Conservation (phyloP, 2,329 filamentous ascomycete genomes). For the Fusarium zealandicum region DNA sequence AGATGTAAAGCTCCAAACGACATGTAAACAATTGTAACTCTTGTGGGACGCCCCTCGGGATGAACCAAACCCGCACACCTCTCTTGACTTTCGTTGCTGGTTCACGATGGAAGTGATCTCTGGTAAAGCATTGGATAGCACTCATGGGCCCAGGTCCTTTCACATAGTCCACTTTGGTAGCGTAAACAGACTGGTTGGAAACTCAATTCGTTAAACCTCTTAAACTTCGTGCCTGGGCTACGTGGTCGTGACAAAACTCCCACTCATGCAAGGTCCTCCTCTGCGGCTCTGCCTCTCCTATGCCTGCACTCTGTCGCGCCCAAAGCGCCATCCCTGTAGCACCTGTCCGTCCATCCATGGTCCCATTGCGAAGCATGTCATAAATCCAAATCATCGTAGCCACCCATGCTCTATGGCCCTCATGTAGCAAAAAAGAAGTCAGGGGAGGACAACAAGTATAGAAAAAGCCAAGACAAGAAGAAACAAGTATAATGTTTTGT, state of each 20-base stretch:
- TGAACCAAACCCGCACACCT: no score
- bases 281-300: slow-evolving; percentile 15
- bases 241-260: slow-evolving; percentile 42
- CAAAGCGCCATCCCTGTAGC: slow-evolving; percentile 29
- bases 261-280: slow-evolving; percentile 35
- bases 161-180: not conserved
- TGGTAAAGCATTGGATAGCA: no score
- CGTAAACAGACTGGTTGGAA: not conserved
- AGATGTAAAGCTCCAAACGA: slow-evolving; percentile 11
- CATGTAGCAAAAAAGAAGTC: slow-evolving; percentile 26
- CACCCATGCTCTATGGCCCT: slow-evolving; percentile 39
- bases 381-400: slow-evolving; percentile 44
- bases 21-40: not conserved
- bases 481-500: slow-evolving; percentile 29
- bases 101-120: no score
- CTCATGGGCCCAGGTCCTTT: no score
- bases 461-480: slow-evolving; percentile 32
- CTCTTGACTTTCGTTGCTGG: no score
- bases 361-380: slow-evolving; percentile 37
- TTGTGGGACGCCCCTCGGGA: no score
- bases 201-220: slow-evolving; percentile 34
- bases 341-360: slow-evolving; percentile 27
- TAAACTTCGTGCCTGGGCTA: slow-evolving; percentile 39
- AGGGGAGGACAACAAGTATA: slow-evolving; percentile 16
- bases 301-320: slow-evolving; percentile 22